Conservation (phyloP, 176 grass and related monocot genomes). For the Zoysia pacifica region DNA sequence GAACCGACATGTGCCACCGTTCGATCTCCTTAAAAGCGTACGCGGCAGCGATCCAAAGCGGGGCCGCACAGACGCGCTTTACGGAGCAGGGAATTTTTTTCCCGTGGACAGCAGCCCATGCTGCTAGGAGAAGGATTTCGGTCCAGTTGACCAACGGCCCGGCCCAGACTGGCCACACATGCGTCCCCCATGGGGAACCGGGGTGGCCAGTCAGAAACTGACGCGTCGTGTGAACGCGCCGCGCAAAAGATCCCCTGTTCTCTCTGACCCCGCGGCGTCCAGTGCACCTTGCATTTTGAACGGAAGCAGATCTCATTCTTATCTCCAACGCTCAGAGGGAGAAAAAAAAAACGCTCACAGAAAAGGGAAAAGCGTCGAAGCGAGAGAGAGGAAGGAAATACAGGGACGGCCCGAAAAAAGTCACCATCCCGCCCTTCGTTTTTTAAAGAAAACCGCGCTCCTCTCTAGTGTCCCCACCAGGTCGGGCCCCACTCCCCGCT, state of each 20-base stretch:
- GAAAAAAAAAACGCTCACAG: neutral
- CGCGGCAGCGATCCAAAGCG: no score
- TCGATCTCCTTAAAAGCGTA: no score
- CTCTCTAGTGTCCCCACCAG: constrained; percentile 2
- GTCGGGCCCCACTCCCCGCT: neutral
- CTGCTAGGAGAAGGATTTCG: neutral
- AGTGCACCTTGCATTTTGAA: neutral
- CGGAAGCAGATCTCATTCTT: constrained; percentile 30
- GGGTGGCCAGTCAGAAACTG: neutral
- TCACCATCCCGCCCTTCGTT: constrained; percentile 1
- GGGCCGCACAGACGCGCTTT: no score
- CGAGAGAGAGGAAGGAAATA: neutral
- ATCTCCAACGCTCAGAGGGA: constrained; percentile 18
- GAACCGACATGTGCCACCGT: no score
- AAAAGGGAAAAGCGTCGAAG: neutral
- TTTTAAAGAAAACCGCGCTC: constrained; percentile 48
- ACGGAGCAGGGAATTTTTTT: no score
- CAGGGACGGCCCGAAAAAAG: neutral
- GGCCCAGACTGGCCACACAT: neutral
- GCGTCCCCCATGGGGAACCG: constrained; percentile 2
- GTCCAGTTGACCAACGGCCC: neutral
- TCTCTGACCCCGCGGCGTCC: neutral
- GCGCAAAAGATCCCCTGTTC: neutral
- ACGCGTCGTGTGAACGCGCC: neutral
- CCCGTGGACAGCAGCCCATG: no score